A percentile compares a stretch with the other conserved stretches of the same genome.
These are phyloP conservation scores for Rhizophora apiculata DNA, from an alignment of 345 rosid genomes.

Conservation along the genomic window DNA sequence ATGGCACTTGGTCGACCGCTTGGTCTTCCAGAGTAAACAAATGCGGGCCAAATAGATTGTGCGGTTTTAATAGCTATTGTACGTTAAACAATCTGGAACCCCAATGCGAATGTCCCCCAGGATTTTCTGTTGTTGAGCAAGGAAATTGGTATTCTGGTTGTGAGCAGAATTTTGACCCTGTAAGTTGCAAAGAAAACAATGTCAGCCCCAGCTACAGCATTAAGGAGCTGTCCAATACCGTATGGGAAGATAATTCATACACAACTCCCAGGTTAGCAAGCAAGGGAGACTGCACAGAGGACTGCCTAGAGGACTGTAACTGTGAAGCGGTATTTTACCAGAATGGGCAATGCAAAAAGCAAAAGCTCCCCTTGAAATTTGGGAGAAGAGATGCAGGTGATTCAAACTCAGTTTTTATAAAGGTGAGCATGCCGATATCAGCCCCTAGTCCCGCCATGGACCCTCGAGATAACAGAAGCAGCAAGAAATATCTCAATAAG, in stretches of 20 bases:
- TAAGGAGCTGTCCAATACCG: slow-evolving; percentile 3
- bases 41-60: slow-evolving; percentile 18
- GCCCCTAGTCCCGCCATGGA: neutral
- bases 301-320: slow-evolving; percentile 20
- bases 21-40: slow-evolving; percentile 10
- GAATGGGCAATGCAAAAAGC: slow-evolving; percentile 12
- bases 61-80: slow-evolving; percentile 31
- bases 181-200: slow-evolving; percentile 7
- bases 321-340: slow-evolving; percentile 32
- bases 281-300: slow-evolving; percentile 14
- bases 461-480: neutral
- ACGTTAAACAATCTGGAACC: neutral
- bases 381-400: neutral
- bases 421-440: neutral
- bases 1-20: neutral
- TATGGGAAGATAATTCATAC: slow-evolving; percentile 21
- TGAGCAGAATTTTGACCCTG: slow-evolving; percentile 10
- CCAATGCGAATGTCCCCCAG: slow-evolving; percentile 20
- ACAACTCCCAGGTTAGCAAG: neutral
- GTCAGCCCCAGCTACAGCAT: slow-evolving; percentile 3
- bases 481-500: neutral
- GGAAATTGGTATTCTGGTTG: slow-evolving; percentile 27
- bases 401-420: slow-evolving; percentile 16
- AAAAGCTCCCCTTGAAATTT: slow-evolving; percentile 28
- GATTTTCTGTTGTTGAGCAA: slow-evolving; percentile 8